Conservation (phyloP, 768 basidiomycete species). For the Rhizopogon rudus region DNA sequence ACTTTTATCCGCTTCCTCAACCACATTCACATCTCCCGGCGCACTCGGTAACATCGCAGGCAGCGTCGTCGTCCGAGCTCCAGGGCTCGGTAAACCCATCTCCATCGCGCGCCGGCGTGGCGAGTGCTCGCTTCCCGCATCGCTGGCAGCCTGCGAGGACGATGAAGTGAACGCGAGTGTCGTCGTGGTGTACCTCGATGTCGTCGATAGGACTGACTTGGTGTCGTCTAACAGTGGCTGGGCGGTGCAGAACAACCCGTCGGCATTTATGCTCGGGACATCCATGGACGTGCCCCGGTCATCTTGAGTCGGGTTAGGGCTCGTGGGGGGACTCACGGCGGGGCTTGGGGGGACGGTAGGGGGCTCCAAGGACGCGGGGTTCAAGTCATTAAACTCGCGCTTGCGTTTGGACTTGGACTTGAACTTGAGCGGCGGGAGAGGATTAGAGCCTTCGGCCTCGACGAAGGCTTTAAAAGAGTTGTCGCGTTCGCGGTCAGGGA, state of each 20-base stretch:
- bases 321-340: constrained; percentile 14
- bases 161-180: constrained; percentile 10
- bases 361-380: neutral
- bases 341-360: neutral
- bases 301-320: neutral
- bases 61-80: constrained; percentile 29
- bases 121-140: constrained; percentile 8
- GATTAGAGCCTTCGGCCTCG: constrained; percentile 82
- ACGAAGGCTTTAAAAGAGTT: constrained; percentile 90
- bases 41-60: constrained; percentile 17
- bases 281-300: neutral
- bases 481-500: constrained; percentile 92
- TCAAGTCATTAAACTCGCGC: constrained; percentile 2
- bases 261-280: neutral
- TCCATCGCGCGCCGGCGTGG: constrained; percentile 15
- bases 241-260: neutral
- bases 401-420: neutral
- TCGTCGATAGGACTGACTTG: constrained; percentile 8
- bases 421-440: constrained; percentile 27
- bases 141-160: constrained; percentile 7
- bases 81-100: constrained; percentile 13
- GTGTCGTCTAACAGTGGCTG: constrained; percentile 7
- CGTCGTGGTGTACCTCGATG: constrained; percentile 1
- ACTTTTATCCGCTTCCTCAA: constrained; percentile 59
- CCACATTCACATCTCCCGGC: neutral